These are phyloP conservation scores for Pestalotiopsis sp. DNA, from an alignment of 2,329 filamentous ascomycete genomes.

Conservation along the genomic window DNA sequence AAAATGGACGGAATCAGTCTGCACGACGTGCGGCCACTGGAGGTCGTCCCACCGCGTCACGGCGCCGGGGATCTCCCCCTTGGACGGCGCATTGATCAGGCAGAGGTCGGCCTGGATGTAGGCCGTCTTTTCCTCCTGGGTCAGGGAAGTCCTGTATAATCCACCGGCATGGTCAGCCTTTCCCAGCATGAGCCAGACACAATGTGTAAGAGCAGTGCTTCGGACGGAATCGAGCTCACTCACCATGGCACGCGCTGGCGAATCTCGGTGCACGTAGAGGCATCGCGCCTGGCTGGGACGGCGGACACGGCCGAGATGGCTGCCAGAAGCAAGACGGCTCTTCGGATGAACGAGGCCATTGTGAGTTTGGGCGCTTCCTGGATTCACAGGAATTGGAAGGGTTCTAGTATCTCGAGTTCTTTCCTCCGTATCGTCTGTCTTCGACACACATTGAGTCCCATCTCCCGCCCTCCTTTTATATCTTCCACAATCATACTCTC, in stretches of 20 bases:
- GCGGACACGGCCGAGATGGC: neutral
- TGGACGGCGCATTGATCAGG: slow-evolving; percentile 6
- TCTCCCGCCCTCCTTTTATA: no score
- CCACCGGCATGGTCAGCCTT: neutral
- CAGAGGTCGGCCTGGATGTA: slow-evolving; percentile 13
- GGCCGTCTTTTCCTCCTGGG: slow-evolving; percentile 4
- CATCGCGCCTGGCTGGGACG: neutral
- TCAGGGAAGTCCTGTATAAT: neutral
- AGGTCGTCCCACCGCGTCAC: slow-evolving; percentile 13
- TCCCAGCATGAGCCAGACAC: neutral
- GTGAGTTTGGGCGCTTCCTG: neutral
- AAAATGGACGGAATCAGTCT: slow-evolving; percentile 4
- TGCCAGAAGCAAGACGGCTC: neutral
- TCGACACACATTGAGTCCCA: no score
- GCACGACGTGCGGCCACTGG: slow-evolving; percentile 11
- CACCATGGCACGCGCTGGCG: slow-evolving; percentile 7
- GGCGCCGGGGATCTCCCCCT: slow-evolving; percentile 6
- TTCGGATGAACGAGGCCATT: neutral
- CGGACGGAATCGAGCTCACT: neutral
- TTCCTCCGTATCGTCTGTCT: no score
- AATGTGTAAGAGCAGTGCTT: neutral
- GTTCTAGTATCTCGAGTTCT: no score
- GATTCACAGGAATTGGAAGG: no score
- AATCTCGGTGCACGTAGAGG: slow-evolving; percentile 1
- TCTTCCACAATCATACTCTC: neutral